Evolutionary conservation across 2,329 filamentous ascomycete genomes (phyloP), one percentile per base, ranked within the genome.

Genomic region (Stachybotrys echinatus): DNA sequence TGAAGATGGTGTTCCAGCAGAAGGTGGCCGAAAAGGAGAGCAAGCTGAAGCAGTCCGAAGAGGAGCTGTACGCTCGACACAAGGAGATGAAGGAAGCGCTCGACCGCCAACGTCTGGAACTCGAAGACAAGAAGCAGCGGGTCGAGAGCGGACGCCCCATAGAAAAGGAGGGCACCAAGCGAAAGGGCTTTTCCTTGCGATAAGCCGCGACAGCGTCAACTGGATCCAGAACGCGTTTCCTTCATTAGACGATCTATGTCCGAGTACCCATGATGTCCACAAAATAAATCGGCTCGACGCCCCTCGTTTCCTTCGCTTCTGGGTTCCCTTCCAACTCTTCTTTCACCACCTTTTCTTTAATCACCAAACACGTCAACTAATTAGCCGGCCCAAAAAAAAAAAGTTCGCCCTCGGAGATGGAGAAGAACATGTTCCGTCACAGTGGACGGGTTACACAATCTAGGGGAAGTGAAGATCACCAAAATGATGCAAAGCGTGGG

Each of bases 1-100:
- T 99, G 94, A 99, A 99, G 89, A 96, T 96, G 89, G 94, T 99
- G 61, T 99, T 99, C 90, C 94, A 97, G 73, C 94, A 99, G 72
- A 99, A 99, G 87, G 94, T 99, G 27, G 85, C 90, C 59, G 94
- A 99, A 74, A 99, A 99, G 81, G 94, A 99, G 77, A 96, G 90
- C 83, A 99, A 99, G 77, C 80, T 99, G 70, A 95, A 95, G 79
- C 94, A 97, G 77, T 96, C 91, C 80, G 94, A 99, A 74, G 94
- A 99, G 72, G 94, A 99, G 80, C 79, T 99, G 52, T 97, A 97
- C 67, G 92, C 94, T 59, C 88, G 94, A 63, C 94, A 99, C 79
- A 87, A 92, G 69, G 94, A 99, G 79, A 99, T 99, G 94, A 99
- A 97, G 82, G 94, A 99, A 69, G 92, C 97, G 73, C 84, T 99